Evolutionary conservation across 129 eudicot species (phyloP), one percentile per base, ranked within the genome.

Genomic region (Helichrysum umbraculigerum): DNA sequence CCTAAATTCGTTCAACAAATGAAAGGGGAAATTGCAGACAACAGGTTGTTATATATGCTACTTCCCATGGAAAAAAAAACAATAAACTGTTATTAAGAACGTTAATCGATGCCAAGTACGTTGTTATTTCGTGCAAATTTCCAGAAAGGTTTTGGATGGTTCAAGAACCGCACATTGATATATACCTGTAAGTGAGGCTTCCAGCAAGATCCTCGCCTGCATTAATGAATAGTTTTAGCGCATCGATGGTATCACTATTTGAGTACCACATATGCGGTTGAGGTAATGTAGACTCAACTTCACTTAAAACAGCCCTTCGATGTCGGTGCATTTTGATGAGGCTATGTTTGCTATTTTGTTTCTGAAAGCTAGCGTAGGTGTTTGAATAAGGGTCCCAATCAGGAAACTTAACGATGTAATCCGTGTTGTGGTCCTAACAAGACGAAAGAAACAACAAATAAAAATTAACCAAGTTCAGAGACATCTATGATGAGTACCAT

Each of bases 241-340:
- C 96, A 21, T 30, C 63, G 59, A 94, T 41, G 73, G 80, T 85
- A 61, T 91, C 94, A 22, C 34, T 76, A 78, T 88, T 89, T 17
- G 92, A 60, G 81, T 94, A 94, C 99, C 99, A 94, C 50, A 91
- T 67, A 87, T 94, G 97, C 19, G 99, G 83, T 70, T 80, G 79
- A 32, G 97, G 99, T 60, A 89, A 76, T 41, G 89, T 58, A 68
- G 86, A 69, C 51, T 78, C 75, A 56, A 77, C 72, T 39, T 89
- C 99, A 20, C 79, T 81, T 47, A 86, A 78, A 32, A 88, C 34
- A 66, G 65, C 79, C 75, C 97, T 84, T 73, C 83, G 61, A 69
- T 72, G 81, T 78, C 73, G 69, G 65, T 62, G 78, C 64, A 60
- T 72, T 17, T 21, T 65, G 17, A 22, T 54, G 61, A 68, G 73